Conservation (phyloP, 345 rosid species). For the Odontarrhena argentea region DNA sequence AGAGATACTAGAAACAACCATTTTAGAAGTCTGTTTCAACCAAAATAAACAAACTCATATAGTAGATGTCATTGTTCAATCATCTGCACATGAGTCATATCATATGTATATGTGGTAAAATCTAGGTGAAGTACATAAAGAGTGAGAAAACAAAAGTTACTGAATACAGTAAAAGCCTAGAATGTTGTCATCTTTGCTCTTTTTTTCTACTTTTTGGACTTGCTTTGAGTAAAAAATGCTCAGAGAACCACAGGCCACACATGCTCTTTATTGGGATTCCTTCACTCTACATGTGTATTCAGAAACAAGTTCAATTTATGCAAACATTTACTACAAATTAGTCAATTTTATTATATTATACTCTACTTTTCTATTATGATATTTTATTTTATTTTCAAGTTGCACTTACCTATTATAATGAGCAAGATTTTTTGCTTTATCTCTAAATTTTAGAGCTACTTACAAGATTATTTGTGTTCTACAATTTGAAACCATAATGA, state of each 20-base stretch:
- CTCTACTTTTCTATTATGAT: background rate
- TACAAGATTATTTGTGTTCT: constrained; percentile 9
- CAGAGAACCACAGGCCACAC: constrained; percentile 45
- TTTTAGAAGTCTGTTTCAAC: background rate
- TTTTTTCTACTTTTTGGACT: constrained; percentile 38
- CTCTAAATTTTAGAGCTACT: too few relatives aligned
- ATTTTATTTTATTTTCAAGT: background rate
- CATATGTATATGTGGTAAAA: background rate
- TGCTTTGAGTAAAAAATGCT: constrained; percentile 72
- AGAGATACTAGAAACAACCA: background rate
- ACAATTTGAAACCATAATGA: constrained; percentile 37
- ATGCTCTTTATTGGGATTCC: constrained; percentile 61
- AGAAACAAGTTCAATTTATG: background rate
- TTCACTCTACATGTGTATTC: constrained; percentile 43
- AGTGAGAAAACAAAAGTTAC: background rate
- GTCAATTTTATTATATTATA: background rate
- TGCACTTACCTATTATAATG: background rate
- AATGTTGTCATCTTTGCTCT: constrained; percentile 36
- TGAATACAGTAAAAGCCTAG: constrained; percentile 31
- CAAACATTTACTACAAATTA: background rate
- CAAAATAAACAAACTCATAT: background rate
- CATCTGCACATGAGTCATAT: constrained; percentile 24
- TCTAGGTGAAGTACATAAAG: background rate
- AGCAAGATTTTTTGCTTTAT: background rate
- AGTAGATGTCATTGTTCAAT: constrained; percentile 5